phyloP scores from a whole-genome alignment of 1,284 basidiomycete species.

The Microbotryum silenes-acaulis region DNA sequence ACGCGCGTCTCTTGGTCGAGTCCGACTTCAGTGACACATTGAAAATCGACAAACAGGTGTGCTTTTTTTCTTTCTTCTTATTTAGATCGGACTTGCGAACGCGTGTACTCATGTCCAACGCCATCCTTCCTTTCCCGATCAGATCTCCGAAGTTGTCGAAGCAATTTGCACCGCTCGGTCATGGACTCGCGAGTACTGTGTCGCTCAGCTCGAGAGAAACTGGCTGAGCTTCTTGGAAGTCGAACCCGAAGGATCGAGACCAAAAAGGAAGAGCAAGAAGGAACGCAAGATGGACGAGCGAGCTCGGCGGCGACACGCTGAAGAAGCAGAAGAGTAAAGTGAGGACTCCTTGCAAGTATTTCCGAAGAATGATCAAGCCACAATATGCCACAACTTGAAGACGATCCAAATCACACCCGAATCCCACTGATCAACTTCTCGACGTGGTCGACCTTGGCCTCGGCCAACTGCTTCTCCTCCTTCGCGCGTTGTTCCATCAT shows the following conservation, averaged over 20 bases:
- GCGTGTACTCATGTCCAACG: background rate
- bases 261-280: conserved; percentile 2
- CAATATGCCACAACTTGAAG: too few relatives aligned
- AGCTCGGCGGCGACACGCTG: too few relatives aligned
- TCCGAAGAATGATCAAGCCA: too few relatives aligned
- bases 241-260: background rate
- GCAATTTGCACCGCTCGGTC: conserved; percentile 27
- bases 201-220: conserved; percentile 41
- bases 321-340: too few relatives aligned
- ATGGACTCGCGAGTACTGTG: conserved; percentile 20
- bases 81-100: background rate
- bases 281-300: conserved; percentile 8
- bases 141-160: conserved; percentile 32
- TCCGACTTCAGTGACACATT: conserved; percentile 49
- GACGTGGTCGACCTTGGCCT: conserved; percentile 2
- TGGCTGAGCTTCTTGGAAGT: conserved; percentile 41
- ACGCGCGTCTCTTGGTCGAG: conserved; percentile 62
- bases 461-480: conserved; percentile 4
- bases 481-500: conserved; percentile 18
- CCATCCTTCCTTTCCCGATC: background rate
- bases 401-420: too few relatives aligned
- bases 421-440: conserved; percentile 1
- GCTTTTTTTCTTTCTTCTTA: too few relatives aligned
- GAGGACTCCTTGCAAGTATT: too few relatives aligned
- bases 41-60: conserved; percentile 21